Evolutionary conservation across 2,329 filamentous ascomycete species (phyloP), one percentile per base, ranked within the genome.

Genomic region (Fusarium armeniacum): DNA sequence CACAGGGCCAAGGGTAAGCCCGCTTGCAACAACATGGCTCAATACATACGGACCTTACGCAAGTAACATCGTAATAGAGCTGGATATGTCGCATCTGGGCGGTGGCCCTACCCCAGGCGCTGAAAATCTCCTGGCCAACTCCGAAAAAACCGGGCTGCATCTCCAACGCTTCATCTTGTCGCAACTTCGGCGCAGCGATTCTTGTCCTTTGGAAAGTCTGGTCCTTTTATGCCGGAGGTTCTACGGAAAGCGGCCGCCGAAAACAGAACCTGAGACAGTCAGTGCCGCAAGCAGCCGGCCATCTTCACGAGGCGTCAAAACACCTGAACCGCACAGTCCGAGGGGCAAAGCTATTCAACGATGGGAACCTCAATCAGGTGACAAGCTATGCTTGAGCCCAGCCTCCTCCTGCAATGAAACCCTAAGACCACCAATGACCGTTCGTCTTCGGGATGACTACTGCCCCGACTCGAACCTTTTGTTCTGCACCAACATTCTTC

Each of bases 1-100:
- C 45, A 76, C 80, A 5, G 75, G 74, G 2, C 66, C 68, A 0
- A 57, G 58, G 8, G 67, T 79, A 2, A 79, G 77, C 35, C 80
- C 80, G 0, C 74, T 81, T 0, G 79, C 78, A 2, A 79, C 77
- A 0, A 57, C 65, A 6, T 83, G 78, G 77, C 65, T 81, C 28
- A 75, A 76, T 32, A 69, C 55, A 10, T 82, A 82, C 49, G 77
- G 76, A 2, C 54, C 69, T 3, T 78, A 80, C 35, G 79, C 83
- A 69, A 76, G 71, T 18, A 74, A 76, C 28, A 67, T 84, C 24
- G 76, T 76, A 3, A 50, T 84, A 12, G 82, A 84, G 62, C 32
- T 84, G 2, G 82, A 84, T 62, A 73, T 83, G 70, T 78, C 81
- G 1, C 77, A 75, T 13, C 71, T 81, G 11, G 75, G 77, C 2